phyloP scores from a whole-genome alignment of 345 rosid species.

The rapeseed (Brassica napus) region DNA sequence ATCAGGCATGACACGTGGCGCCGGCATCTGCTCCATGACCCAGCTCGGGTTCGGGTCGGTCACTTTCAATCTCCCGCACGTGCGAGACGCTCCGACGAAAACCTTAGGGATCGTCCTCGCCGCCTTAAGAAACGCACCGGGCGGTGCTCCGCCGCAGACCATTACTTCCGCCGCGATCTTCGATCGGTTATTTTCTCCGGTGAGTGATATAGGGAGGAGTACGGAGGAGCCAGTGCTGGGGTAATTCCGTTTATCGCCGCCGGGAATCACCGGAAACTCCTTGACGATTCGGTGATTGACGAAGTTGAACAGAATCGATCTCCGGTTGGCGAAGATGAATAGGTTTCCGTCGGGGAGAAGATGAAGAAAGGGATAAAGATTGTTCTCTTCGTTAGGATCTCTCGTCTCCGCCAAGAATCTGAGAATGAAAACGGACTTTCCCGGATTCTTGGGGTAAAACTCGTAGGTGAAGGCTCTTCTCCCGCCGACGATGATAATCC shows the following conservation, averaged over 20 bases:
- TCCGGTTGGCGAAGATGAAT: slow-evolving; percentile 71
- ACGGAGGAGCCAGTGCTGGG: slow-evolving; percentile 87
- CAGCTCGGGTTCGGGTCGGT: slow-evolving; percentile 63
- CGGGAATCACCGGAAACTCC: slow-evolving; percentile 67
- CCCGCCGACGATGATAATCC: slow-evolving; percentile 72
- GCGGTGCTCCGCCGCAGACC: slow-evolving; percentile 81
- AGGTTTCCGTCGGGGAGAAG: slow-evolving; percentile 74
- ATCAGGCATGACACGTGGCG: slow-evolving; percentile 73
- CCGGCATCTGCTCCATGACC: slow-evolving; percentile 82
- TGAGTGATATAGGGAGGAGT: slow-evolving; percentile 60
- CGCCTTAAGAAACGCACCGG: slow-evolving; percentile 53
- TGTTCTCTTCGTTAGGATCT: slow-evolving; percentile 68
- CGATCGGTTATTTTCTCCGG: slow-evolving; percentile 9
- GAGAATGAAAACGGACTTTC: slow-evolving; percentile 40
- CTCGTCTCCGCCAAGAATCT: slow-evolving; percentile 66
- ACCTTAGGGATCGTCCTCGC: slow-evolving; percentile 30
- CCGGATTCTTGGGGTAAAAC: slow-evolving; percentile 55
- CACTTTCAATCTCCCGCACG: slow-evolving; percentile 70
- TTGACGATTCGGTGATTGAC: slow-evolving; percentile 46
- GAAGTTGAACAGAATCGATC: slow-evolving; percentile 64
- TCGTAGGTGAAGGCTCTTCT: slow-evolving; percentile 65
- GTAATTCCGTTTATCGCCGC: slow-evolving; percentile 63
- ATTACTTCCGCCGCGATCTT: slow-evolving; percentile 60
- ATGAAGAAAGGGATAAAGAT: slow-evolving; percentile 82
- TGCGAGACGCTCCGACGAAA: slow-evolving; percentile 60